Percentiles rank a stretch among this genome's conserved stretches.
Evolutionary conservation across 306 rosid species (phyloP).

Genomic region (Medicago ruthenica): DNA sequence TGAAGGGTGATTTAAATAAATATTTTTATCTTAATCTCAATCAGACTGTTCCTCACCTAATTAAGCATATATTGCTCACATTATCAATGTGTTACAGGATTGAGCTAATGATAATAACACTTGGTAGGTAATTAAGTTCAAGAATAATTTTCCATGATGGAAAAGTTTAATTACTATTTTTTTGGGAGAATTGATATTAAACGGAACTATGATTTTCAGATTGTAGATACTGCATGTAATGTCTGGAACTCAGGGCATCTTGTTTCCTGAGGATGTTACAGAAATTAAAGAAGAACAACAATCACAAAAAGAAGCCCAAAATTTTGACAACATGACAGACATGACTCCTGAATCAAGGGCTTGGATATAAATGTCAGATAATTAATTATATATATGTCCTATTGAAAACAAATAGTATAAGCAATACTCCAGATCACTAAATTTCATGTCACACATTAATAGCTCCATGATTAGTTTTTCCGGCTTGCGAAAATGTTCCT

Average conservation of each 20-base stretch:
- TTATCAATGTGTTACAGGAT: neutral
- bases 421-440: slow-evolving; percentile 32
- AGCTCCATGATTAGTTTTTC: slow-evolving; percentile 32
- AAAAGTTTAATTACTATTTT: slow-evolving; percentile 3
- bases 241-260: slow-evolving; percentile 35
- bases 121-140: neutral
- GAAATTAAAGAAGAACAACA: slow-evolving; percentile 31
- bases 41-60: neutral
- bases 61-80: slow-evolving; percentile 5
- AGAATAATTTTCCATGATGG: neutral
- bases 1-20: neutral
- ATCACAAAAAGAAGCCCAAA: slow-evolving; percentile 33
- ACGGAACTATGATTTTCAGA: slow-evolving; percentile 8
- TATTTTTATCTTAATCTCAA: neutral
- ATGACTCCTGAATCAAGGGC: slow-evolving; percentile 49
- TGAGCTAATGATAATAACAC: neutral
- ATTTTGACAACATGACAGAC: slow-evolving; percentile 52
- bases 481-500: slow-evolving; percentile 8
- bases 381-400: slow-evolving; percentile 9
- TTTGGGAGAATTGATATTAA: slow-evolving; percentile 1
- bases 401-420: slow-evolving; percentile 16
- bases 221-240: neutral
- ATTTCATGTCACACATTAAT: slow-evolving; percentile 43
- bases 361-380: slow-evolving; percentile 29
- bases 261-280: slow-evolving; percentile 33